Percentiles rank a stretch among this genome's conserved stretches.
phyloP scores from a whole-genome alignment of 352 stramenopile genomes.

The Phytophthora pini region DNA sequence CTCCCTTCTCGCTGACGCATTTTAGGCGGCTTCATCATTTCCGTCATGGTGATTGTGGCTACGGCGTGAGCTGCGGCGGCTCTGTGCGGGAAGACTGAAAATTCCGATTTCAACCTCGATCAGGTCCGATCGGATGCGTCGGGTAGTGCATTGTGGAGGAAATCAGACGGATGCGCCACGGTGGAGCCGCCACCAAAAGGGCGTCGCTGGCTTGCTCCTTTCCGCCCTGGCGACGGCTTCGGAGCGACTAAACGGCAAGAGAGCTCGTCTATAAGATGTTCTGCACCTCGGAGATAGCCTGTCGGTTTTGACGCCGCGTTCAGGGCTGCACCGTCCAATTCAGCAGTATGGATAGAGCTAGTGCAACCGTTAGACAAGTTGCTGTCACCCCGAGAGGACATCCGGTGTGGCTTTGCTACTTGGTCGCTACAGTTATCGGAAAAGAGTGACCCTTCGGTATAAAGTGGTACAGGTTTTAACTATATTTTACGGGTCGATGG shows the following conservation, averaged over 20 bases:
- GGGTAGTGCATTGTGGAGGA: not conserved
- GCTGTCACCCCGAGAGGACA: slow-evolving; percentile 12
- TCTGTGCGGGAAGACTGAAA: slow-evolving; percentile 21
- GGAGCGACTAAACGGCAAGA: not conserved
- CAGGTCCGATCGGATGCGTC: slow-evolving; percentile 9
- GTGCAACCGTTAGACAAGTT: slow-evolving; percentile 15
- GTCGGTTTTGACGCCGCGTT: slow-evolving; percentile 10
- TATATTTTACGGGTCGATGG: slow-evolving; percentile 18
- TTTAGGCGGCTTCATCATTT: not conserved
- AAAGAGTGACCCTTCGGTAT: slow-evolving; percentile 17
- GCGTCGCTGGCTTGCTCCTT: slow-evolving; percentile 7
- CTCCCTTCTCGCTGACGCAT: slow-evolving; percentile 2
- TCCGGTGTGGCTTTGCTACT: slow-evolving; percentile 9
- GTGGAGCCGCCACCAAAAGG: slow-evolving; percentile 12
- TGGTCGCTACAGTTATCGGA: not conserved
- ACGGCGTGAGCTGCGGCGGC: not conserved
- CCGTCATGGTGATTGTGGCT: slow-evolving; percentile 1
- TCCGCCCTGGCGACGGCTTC: slow-evolving; percentile 6
- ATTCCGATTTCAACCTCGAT: slow-evolving; percentile 1
- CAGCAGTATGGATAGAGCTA: slow-evolving; percentile 20
- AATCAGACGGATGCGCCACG: slow-evolving; percentile 16
- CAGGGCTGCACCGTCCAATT: slow-evolving; percentile 22
- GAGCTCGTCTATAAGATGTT: not conserved
- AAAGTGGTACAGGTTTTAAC: slow-evolving; percentile 28
- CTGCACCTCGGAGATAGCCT: slow-evolving; percentile 9